These are phyloP conservation scores for Diversispora eburnea DNA, from an alignment of 192 early-diverging fungal genomes.

Conservation along the genomic window DNA sequence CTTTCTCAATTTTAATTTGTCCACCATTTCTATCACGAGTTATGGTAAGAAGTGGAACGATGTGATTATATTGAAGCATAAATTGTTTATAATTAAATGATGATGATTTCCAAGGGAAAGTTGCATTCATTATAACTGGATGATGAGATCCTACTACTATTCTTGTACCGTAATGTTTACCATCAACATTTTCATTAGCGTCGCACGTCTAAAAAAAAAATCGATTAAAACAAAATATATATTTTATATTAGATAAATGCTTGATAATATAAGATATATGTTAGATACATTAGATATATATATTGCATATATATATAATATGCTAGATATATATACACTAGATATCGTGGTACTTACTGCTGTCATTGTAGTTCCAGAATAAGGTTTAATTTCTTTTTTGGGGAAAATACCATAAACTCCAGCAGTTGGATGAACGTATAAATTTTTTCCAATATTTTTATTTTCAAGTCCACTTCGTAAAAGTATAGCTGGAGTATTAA, in stretches of 20 bases:
- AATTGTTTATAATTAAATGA: conserved; percentile 49
- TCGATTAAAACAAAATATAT: no score
- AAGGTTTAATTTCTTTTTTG: conserved; percentile 43
- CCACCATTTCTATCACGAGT: conserved; percentile 61
- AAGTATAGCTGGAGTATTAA: conserved; percentile 65
- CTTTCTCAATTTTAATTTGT: conserved; percentile 42
- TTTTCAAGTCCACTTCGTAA: conserved; percentile 64
- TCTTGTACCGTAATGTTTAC: conserved; percentile 61
- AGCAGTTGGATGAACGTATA: conserved; percentile 60
- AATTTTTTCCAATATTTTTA: conserved; percentile 62
- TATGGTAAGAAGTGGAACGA: conserved; percentile 50
- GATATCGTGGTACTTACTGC: conserved; percentile 41
- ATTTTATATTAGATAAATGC: conserved; percentile 3
- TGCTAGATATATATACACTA: no score
- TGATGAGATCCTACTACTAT: conserved; percentile 60
- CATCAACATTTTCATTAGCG: conserved; percentile 55
- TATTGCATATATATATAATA: background rate
- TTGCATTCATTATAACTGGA: conserved; percentile 43
- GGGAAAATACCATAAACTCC: conserved; percentile 65
- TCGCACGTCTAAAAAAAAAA: conserved; percentile 31
- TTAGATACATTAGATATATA: background rate
- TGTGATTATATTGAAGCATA: conserved; percentile 49
- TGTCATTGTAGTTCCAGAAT: conserved; percentile 65
- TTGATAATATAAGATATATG: background rate
- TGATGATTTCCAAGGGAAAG: conserved; percentile 49